Conservation (phyloP, 1,284 basidiomycete genomes). For the Rhodotorula sp. region DNA sequence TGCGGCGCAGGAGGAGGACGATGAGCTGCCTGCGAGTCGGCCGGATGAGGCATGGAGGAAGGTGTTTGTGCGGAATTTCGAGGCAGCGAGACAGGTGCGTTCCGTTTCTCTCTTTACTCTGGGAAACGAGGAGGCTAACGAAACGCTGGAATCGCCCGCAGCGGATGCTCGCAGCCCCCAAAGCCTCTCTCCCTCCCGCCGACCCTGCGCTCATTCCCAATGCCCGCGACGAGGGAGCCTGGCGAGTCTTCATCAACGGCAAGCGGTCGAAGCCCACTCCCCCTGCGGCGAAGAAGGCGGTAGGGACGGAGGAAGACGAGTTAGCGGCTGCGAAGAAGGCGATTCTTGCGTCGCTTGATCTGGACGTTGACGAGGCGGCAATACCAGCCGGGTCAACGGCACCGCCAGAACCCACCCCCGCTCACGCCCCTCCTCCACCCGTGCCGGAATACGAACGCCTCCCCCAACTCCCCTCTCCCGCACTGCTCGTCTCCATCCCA, state of each 20-base stretch:
- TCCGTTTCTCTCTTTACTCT: neutral
- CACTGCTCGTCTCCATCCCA: slow-evolving; percentile 22
- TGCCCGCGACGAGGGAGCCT: slow-evolving; percentile 34
- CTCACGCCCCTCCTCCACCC: slow-evolving; percentile 6
- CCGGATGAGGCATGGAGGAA: slow-evolving; percentile 34
- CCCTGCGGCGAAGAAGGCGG: neutral
- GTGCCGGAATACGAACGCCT: slow-evolving; percentile 24
- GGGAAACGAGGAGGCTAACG: neutral
- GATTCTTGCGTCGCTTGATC: slow-evolving; percentile 33
- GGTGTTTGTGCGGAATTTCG: slow-evolving; percentile 35
- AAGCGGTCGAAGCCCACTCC: slow-evolving; percentile 17
- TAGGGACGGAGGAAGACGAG: neutral
- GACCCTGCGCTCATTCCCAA: slow-evolving; percentile 27
- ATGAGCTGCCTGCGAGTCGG: neutral
- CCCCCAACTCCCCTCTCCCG: slow-evolving; percentile 33
- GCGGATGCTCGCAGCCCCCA: slow-evolving; percentile 5
- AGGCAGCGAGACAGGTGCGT: slow-evolving; percentile 21
- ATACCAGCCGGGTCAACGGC: neutral
- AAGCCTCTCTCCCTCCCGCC: slow-evolving; percentile 6
- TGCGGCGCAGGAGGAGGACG: neutral
- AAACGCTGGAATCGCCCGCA: no score
- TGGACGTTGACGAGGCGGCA: slow-evolving; percentile 11
- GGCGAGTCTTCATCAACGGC: slow-evolving; percentile 41
- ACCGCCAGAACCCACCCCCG: neutral
- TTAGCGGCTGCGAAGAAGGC: slow-evolving; percentile 24